A percentile compares a stretch with the other conserved stretches of the same genome.
Conservation (phyloP, 2,329 filamentous ascomycete genomes). For the Ophiostoma fasciatum region DNA sequence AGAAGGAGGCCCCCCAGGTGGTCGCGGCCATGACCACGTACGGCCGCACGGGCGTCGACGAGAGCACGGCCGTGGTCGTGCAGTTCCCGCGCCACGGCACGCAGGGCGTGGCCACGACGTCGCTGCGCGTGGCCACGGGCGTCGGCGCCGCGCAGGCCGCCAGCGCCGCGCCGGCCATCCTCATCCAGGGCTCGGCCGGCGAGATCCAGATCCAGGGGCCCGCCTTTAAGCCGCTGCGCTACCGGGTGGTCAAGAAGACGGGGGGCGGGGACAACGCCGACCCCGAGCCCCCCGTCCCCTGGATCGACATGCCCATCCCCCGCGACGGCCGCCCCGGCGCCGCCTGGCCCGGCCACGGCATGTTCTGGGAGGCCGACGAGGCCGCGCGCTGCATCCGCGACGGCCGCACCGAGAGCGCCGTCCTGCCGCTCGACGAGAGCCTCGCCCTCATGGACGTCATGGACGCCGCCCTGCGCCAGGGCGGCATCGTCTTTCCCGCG, state of each 20-base stretch:
- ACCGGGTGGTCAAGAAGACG: constrained; percentile 40
- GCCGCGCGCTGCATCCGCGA: constrained; percentile 42
- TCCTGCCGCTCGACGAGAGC: constrained; percentile 60
- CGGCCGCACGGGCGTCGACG: constrained; percentile 55
- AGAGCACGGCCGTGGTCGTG: constrained; percentile 62
- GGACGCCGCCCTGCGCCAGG: constrained; percentile 39
- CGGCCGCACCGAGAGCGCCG: constrained; percentile 59
- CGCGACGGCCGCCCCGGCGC: constrained; percentile 26
- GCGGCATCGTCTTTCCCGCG: constrained; percentile 37
- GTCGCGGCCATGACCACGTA: constrained; percentile 58
- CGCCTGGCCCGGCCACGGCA: constrained; percentile 51
- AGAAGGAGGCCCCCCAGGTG: constrained; percentile 50
- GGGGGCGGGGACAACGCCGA: not conserved
- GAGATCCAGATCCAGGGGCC: constrained; percentile 65
- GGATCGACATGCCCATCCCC: constrained; percentile 39
- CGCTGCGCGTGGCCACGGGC: constrained; percentile 46
- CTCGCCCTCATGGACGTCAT: constrained; percentile 69
- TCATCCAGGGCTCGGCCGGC: constrained; percentile 65
- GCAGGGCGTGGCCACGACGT: constrained; percentile 59
- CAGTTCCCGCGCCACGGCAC: constrained; percentile 54
- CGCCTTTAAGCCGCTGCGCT: constrained; percentile 53
- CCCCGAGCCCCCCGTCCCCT: constrained; percentile 20
- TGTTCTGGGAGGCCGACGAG: constrained; percentile 48
- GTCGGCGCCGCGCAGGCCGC: constrained; percentile 46
- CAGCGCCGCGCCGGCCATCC: constrained; percentile 45